Conservation (phyloP, 106 monocot genomes). For the Chionographis japonica region DNA sequence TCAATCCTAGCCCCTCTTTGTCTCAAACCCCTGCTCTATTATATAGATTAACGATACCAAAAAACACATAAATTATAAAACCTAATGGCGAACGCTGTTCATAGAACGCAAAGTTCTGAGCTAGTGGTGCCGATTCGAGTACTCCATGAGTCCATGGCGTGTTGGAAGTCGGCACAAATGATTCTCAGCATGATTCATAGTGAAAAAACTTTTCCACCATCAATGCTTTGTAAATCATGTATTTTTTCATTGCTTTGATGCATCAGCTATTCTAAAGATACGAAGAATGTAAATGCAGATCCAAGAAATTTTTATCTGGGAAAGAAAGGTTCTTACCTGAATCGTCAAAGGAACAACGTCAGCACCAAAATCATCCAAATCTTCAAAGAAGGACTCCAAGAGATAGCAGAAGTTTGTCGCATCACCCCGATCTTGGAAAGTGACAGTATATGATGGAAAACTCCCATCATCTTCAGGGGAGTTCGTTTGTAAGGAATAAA, state of each 20-base stretch:
- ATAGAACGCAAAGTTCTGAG: not conserved
- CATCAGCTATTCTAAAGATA: not conserved
- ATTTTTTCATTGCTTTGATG: too few species aligned
- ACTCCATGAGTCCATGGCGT: too few species aligned
- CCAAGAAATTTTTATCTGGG: too few species aligned
- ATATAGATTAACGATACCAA: too few species aligned
- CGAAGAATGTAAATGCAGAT: not conserved
- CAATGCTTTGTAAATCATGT: too few species aligned
- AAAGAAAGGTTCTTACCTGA: slow-evolving; percentile 29
- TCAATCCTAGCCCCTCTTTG: too few species aligned
- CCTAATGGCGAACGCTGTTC: not conserved
- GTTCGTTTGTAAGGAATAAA: slow-evolving; percentile 53
- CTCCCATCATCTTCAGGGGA: slow-evolving; percentile 26
- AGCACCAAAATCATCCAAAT: slow-evolving; percentile 53
- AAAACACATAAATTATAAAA: too few species aligned
- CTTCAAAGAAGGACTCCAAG: slow-evolving; percentile 66
- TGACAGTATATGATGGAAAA: slow-evolving; percentile 40
- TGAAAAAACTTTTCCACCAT: too few species aligned
- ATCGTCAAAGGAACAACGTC: slow-evolving; percentile 68
- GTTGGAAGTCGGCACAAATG: too few species aligned
- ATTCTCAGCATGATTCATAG: too few species aligned
- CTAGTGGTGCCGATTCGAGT: too few species aligned
- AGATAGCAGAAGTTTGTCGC: slow-evolving; percentile 75
- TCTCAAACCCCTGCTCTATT: too few species aligned
- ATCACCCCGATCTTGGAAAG: slow-evolving; percentile 69